Conservation (phyloP, 2,329 filamentous ascomycete species). For the Ceratocystis destructans region DNA sequence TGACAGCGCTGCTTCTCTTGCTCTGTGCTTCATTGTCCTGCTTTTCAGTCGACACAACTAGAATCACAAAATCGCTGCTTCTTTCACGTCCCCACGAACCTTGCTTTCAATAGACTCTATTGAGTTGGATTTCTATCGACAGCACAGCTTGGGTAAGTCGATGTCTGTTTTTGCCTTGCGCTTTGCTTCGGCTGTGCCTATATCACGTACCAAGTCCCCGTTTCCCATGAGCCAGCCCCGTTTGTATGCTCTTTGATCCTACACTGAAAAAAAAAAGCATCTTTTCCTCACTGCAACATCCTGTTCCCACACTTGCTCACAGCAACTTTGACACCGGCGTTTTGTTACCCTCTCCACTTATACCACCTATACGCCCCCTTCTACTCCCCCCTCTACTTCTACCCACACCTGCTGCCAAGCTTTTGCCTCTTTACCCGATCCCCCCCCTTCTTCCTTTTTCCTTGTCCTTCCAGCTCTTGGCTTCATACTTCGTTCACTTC, state of each 20-base stretch:
- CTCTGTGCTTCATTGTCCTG: not conserved
- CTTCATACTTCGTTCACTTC: not conserved
- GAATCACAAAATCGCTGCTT: not conserved
- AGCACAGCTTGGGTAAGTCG: not conserved
- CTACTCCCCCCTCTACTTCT: not conserved
- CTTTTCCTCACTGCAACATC: not conserved
- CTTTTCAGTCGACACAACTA: not conserved
- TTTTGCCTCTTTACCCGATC: not conserved
- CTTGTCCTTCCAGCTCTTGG: not conserved
- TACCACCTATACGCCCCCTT: not conserved
- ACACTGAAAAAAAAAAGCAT: not conserved
- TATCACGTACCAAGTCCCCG: not conserved
- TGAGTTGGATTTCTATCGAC: not conserved
- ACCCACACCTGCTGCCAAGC: not conserved
- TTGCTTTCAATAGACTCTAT: not conserved
- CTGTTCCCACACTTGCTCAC: not conserved
- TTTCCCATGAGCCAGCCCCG: not conserved
- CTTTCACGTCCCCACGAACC: not conserved
- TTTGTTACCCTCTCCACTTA: constrained; percentile 7
- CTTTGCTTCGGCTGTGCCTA: not conserved
- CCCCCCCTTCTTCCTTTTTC: not conserved
- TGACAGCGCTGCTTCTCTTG: not conserved
- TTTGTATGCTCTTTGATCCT: constrained; percentile 3
- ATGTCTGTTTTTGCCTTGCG: not conserved
- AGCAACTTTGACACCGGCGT: not conserved